A percentile compares a stretch with the other conserved stretches of the same genome.
Conservation (phyloP, 805 yeast genomes). For the Maudiozyma bulderi region DNA sequence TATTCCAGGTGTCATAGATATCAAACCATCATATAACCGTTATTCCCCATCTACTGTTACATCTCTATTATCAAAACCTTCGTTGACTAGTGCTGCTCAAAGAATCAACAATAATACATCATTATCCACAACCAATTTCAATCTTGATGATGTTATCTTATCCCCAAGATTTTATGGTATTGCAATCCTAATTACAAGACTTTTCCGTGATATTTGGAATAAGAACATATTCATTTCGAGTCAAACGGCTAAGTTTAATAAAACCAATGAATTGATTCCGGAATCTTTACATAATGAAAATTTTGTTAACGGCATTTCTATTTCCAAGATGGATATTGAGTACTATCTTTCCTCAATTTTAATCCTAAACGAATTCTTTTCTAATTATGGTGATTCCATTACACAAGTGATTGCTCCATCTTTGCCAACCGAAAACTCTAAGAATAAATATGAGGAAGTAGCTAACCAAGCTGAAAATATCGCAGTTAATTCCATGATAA, state of each 20-base stretch:
- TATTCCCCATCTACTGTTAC: constrained; percentile 23
- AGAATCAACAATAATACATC: constrained; percentile 7
- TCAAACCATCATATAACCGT: constrained; percentile 33
- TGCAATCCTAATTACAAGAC: constrained; percentile 64
- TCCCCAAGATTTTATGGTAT: constrained; percentile 90
- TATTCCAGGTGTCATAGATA: constrained; percentile 34
- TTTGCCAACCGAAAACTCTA: constrained; percentile 41
- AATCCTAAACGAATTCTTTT: constrained; percentile 60
- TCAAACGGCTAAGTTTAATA: constrained; percentile 11
- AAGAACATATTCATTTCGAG: constrained; percentile 48
- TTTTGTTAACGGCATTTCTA: constrained; percentile 18
- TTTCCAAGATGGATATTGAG: constrained; percentile 42
- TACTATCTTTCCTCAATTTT: constrained; percentile 62
- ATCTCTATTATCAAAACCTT: constrained; percentile 19
- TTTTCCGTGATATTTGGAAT: constrained; percentile 74
- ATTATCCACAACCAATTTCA: constrained; percentile 11
- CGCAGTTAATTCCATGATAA: constrained; percentile 69
- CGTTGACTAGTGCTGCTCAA: constrained; percentile 16
- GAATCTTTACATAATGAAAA: constrained; percentile 7
- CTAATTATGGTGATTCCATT: constrained; percentile 45
- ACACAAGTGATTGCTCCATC: constrained; percentile 27
- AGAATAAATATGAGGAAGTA: constrained; percentile 42
- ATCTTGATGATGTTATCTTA: constrained; percentile 68
- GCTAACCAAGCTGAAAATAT: constrained; percentile 84
- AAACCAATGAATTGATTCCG: constrained; percentile 1